phyloP scores from a whole-genome alignment of 805 yeast species.

The Candida caryicola region DNA sequence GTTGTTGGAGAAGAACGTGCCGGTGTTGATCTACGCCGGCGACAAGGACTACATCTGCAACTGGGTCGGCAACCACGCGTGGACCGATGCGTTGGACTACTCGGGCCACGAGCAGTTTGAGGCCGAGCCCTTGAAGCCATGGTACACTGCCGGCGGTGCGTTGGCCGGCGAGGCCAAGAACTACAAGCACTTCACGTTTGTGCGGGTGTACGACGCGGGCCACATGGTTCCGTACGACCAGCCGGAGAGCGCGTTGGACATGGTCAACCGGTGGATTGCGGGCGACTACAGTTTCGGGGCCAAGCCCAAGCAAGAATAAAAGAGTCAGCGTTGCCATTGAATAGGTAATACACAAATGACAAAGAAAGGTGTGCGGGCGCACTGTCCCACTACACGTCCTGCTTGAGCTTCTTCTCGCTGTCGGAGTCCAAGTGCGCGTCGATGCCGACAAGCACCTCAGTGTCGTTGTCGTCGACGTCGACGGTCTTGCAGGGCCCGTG shows the following conservation, averaged over 20 bases:
- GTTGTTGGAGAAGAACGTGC: slow-evolving; percentile 36
- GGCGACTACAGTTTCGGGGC: slow-evolving; percentile 38
- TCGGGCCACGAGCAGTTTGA: slow-evolving; percentile 17
- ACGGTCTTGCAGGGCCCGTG: slow-evolving; percentile 30
- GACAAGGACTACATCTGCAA: slow-evolving; percentile 46
- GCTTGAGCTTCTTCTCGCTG: not conserved
- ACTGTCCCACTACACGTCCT: not conserved
- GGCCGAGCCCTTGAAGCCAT: slow-evolving; percentile 16
- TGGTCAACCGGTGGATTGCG: slow-evolving; percentile 23
- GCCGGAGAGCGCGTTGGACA: slow-evolving; percentile 20
- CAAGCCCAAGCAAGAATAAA: not conserved
- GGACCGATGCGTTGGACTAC: slow-evolving; percentile 28
- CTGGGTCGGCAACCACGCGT: slow-evolving; percentile 44
- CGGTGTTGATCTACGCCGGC: slow-evolving; percentile 44
- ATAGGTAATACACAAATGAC: too few species aligned
- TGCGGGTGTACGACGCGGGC: slow-evolving; percentile 24
- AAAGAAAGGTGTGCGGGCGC: not conserved
- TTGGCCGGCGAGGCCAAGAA: slow-evolving; percentile 42
- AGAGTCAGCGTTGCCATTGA: not conserved
- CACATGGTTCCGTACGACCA: slow-evolving; percentile 28
- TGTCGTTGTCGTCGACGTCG: slow-evolving; percentile 11
- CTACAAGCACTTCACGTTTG: slow-evolving; percentile 22
- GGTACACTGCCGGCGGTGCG: slow-evolving; percentile 15
- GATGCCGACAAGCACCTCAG: slow-evolving; percentile 1
- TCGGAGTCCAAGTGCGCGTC: slow-evolving; percentile 1